phyloP scores from a whole-genome alignment of 768 basidiomycete species.

The Pulveroboletus ravenelii region DNA sequence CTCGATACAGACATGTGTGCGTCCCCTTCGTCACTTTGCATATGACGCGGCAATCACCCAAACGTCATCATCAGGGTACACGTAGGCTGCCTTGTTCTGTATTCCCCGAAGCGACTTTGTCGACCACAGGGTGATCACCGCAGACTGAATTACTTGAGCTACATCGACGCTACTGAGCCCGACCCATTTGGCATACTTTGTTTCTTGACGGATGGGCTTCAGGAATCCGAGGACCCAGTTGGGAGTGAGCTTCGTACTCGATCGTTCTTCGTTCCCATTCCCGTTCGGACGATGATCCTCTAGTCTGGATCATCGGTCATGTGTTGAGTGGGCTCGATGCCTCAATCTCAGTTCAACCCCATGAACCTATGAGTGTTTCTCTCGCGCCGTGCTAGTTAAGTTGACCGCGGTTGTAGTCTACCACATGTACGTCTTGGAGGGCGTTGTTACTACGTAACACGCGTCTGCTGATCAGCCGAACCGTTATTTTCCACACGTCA shows the following conservation, averaged over 20 bases:
- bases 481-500: slow-evolving; percentile 45
- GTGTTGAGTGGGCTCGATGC: slow-evolving; percentile 47
- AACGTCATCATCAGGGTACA: slow-evolving; percentile 26
- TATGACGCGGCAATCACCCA: not conserved
- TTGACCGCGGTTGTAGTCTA: slow-evolving; percentile 37
- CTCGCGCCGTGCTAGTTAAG: not conserved
- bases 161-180: too few relatives aligned
- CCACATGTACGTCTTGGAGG: slow-evolving; percentile 36
- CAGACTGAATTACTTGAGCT: slow-evolving; percentile 45
- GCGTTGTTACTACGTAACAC: not conserved
- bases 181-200: too few relatives aligned
- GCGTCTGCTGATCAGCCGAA: slow-evolving; percentile 10
- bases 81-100: slow-evolving; percentile 18
- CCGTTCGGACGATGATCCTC: not conserved
- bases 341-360: slow-evolving; percentile 38
- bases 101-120: not conserved
- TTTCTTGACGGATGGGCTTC: slow-evolving; percentile 49
- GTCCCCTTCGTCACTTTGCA: slow-evolving; percentile 3
- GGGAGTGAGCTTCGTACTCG: slow-evolving; percentile 30
- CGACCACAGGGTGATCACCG: not conserved
- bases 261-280: not conserved
- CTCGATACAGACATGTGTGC: slow-evolving; percentile 49
- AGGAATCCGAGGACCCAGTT: slow-evolving; percentile 47
- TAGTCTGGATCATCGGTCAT: slow-evolving; percentile 49
- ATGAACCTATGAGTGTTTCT: slow-evolving; percentile 39